Base-by-base conservation (phyloP, 2,329 filamentous ascomycete species). In the Berkeleyomyces rouxiae region DNA sequence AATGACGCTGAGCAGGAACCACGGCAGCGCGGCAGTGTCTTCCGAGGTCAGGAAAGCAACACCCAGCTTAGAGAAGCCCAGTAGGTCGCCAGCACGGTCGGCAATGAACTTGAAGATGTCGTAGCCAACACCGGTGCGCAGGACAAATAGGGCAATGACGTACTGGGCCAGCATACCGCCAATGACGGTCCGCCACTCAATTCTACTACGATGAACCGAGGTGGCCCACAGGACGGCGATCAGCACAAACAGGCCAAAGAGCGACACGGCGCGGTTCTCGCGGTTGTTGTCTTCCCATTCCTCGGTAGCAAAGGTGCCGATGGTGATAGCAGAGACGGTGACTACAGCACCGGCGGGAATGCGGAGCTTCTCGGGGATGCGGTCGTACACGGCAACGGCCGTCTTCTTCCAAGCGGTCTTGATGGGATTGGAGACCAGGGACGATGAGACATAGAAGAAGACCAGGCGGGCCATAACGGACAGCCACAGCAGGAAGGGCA, bases 21-120 rank as follows among this genome's bases (percentile, higher is more conserved):
- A 90, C 3, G 69, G 67, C 0, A 78, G 69, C 2, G 73, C 43
- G 11, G 76, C 75, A 0, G 84, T 86, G 0, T 69, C 66, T 0
- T 59, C 23, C 31, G 62, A 64, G 7, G 72, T 74, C 68, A 96
- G 73, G 76, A 96, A 96, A 0, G 72, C 71, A 0, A 88, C 82
- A 71, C 91, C 91, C 40, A 88, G 72, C 16, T 77, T 75, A 33
- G 91, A 87, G 68, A 90, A 96, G 36, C 85, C 82, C 4, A 96
- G 80, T 37, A 96, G 78, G 66, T 83, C 79, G 37, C 83, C 82
- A 1, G 90, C 89, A 7, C 92, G 80, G 61, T 77, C 78, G 3
- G 89, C 90, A 68, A 96, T 82, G 76, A 95, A 96, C 72, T 83
- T 83, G 81, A 96, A 96, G 71, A 96, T 95, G 74, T 95, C 88